Conservation (phyloP, 1,284 basidiomycete species). For the Ustilago vetiveriae region DNA sequence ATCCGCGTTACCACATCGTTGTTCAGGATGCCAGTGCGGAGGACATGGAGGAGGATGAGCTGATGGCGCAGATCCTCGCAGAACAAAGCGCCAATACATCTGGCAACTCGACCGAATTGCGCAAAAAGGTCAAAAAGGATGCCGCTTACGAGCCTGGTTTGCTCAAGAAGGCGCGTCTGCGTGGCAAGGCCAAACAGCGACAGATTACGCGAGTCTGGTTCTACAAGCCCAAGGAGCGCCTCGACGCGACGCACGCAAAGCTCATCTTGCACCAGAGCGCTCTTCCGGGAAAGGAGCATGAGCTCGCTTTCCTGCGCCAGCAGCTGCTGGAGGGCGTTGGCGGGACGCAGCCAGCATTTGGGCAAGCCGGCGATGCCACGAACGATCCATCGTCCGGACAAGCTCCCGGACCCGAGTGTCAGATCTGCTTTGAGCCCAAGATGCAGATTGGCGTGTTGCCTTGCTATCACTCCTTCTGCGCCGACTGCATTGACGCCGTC, state of each 20-base stretch:
- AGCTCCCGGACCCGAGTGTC: slow-evolving; percentile 26
- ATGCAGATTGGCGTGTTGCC: slow-evolving; percentile 44
- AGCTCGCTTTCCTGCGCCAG: slow-evolving; percentile 36
- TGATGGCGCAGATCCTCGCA: slow-evolving; percentile 29
- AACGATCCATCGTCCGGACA: slow-evolving; percentile 68
- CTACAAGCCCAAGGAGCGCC: slow-evolving; percentile 46
- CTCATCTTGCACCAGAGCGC: slow-evolving; percentile 2
- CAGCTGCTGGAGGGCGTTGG: slow-evolving; percentile 22
- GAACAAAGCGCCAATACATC: not conserved
- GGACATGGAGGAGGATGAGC: slow-evolving; percentile 33
- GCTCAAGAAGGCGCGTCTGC: slow-evolving; percentile 48
- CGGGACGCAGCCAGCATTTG: slow-evolving; percentile 81
- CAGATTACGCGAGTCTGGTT: slow-evolving; percentile 35
- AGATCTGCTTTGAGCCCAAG: slow-evolving; percentile 41
- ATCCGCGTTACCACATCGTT: slow-evolving; percentile 43
- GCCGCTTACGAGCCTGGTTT: slow-evolving; percentile 17
- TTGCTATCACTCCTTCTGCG: slow-evolving; percentile 53
- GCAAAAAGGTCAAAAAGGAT: slow-evolving; percentile 18
- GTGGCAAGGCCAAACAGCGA: slow-evolving; percentile 41
- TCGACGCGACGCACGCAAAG: slow-evolving; percentile 22
- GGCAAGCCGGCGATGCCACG: slow-evolving; percentile 80
- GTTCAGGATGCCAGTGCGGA: slow-evolving; percentile 43
- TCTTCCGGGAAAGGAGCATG: slow-evolving; percentile 38
- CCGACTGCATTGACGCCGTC: slow-evolving; percentile 38
- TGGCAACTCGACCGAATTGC: not conserved